Base-by-base conservation (phyloP, 805 yeast genomes). In the Candida bentonensis region DNA sequence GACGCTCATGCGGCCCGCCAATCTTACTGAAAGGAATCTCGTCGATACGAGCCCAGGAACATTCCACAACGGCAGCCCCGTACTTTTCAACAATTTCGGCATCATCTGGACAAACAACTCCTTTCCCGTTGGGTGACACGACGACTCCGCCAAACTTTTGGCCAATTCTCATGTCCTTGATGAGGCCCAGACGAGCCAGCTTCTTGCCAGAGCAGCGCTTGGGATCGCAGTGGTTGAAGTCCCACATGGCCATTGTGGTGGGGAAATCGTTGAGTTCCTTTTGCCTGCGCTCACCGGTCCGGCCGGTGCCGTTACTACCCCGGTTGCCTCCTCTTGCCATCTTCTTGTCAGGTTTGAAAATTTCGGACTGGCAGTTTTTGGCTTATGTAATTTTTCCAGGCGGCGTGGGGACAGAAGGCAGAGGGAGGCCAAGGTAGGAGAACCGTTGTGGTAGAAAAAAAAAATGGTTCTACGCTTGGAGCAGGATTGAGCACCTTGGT, bases 31-130 rank as follows among this genome's bases (percentile, higher is more conserved):
- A 92, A 3, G 98, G 98, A n/a, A 92, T 78, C 60, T 92, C 98
- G 45, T 87, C 95, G n/a, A 92, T 61, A 45, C 97, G 68, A 0
- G 98, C 98, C 98, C 98, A 92, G 1, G 96, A 86, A 63, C 97
- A 89, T 60, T 92, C 98, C 2, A 92, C 97, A 5, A 92, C 98
- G 0, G 98, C 95, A n/a, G 87, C 92, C 28, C 98, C 98, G 34
- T 68, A 58, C 23, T 69, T 69, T 53, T 82, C 94, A 0, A 87
- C 95, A 11, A 85, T 70, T 41, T 75, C 82, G 34, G 63, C 57
- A 60, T 92, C 98, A 51, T 82, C 70, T 0, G 97, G 97, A 59
- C 95, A 85, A 1, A 92, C 95, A 1, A 86, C 88, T 4, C 76
- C 72, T 55, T 79, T 81, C 13, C 96, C 98, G 56, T 86, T 87